Percentiles rank a stretch among this genome's conserved stretches.
These are phyloP conservation scores for Striga asiatica DNA, from an alignment of 257 asterid genomes.

Conservation along the genomic window DNA sequence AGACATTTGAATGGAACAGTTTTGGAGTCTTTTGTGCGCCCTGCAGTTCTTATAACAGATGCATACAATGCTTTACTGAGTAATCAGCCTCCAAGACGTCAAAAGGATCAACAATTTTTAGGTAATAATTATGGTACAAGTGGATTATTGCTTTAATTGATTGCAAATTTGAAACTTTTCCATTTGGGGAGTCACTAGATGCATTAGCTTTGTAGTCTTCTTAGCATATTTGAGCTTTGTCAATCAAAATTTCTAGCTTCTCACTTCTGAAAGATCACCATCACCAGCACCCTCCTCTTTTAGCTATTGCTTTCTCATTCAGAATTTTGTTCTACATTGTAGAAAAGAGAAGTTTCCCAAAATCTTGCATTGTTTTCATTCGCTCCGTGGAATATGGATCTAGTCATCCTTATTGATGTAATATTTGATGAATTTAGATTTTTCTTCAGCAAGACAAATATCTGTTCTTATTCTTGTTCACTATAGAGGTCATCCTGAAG, in stretches of 20 bases:
- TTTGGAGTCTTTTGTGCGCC: conserved; percentile 94
- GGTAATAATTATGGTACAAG: conserved; percentile 37
- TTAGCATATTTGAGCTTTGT: background rate
- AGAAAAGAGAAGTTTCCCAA: background rate
- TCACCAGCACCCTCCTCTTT: background rate
- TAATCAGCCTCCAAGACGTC: conserved; percentile 88
- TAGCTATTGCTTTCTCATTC: background rate
- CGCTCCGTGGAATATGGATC: conserved; percentile 3
- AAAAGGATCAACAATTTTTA: conserved; percentile 87
- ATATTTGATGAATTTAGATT: background rate
- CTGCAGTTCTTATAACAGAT: conserved; percentile 91
- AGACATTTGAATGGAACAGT: conserved; percentile 94
- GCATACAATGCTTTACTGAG: conserved; percentile 80
- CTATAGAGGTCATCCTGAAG: conserved; percentile 57
- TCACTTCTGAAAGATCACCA: too few species aligned
- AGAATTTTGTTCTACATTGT: background rate
- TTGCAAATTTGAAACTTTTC: background rate
- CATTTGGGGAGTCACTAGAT: conserved; percentile 8
- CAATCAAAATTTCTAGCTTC: conserved; percentile 6
- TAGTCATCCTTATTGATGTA: background rate
- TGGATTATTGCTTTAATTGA: conserved; percentile 5
- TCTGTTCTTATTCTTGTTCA: conserved; percentile 15
- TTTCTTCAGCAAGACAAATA: background rate
- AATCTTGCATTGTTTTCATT: background rate
- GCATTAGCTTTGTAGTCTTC: conserved; percentile 1